Percentiles rank a stretch among this genome's conserved stretches.
Conservation (phyloP, 768 basidiomycete species). For the Phaeotremella fagi region DNA sequence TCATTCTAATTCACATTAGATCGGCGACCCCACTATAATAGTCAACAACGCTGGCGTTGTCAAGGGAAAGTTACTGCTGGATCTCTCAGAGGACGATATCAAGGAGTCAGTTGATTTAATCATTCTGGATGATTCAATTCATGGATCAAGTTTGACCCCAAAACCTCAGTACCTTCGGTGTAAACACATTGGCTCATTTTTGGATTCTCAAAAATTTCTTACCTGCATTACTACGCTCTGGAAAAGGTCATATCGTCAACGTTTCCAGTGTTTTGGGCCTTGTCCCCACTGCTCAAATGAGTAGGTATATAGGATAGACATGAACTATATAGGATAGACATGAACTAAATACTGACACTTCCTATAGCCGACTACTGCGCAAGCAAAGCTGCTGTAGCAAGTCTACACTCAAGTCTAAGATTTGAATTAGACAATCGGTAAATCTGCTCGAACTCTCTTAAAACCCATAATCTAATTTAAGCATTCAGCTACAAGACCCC, state of each 20-base stretch:
- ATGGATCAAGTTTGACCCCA: neutral
- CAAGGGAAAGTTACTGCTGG: conserved; percentile 79
- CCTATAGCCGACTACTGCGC: conserved; percentile 76
- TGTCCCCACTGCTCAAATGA: conserved; percentile 68
- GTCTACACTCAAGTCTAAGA: conserved; percentile 75
- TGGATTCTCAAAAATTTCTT: conserved; percentile 91
- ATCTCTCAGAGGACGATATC: conserved; percentile 71
- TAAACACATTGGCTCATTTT: conserved; percentile 83
- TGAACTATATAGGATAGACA: neutral
- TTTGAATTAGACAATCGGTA: conserved; percentile 80
- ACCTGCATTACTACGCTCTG: conserved; percentile 72
- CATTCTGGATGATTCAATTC: neutral
- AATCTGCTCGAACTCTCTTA: conserved; percentile 1
- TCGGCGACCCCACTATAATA: conserved; percentile 81
- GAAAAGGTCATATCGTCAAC: conserved; percentile 82
- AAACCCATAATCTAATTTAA: neutral
- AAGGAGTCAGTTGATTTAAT: conserved; percentile 58
- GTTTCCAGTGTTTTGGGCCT: conserved; percentile 70
- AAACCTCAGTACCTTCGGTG: conserved; percentile 69
- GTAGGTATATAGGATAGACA: conserved; percentile 52
- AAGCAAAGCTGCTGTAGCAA: conserved; percentile 82
- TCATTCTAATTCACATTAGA: conserved; percentile 50
- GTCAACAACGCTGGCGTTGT: conserved; percentile 95
- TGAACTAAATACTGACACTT: conserved; percentile 1
- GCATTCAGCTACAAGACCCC: conserved; percentile 63